A percentile compares a stretch with the other conserved stretches of the same genome.
Conservation (phyloP, 192 early-diverging fungal genomes). For the Gonapodya prolifera region DNA sequence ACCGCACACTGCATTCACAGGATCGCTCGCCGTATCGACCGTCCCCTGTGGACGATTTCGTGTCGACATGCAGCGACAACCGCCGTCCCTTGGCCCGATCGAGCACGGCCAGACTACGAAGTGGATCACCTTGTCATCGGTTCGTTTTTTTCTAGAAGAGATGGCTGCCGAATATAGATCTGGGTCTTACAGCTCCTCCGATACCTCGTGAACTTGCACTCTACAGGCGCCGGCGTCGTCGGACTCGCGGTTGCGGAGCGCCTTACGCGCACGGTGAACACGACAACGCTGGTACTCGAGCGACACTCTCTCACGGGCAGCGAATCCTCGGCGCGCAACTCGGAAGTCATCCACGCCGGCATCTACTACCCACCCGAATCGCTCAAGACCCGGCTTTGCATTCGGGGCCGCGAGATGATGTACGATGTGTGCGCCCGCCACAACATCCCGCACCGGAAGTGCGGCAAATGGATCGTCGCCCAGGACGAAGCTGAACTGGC, state of each 20-base stretch:
- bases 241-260: constrained; percentile 62
- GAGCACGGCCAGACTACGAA: constrained; percentile 17
- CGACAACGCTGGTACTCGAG: constrained; percentile 51
- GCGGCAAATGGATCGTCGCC: constrained; percentile 75
- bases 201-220: no score
- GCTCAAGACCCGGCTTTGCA: constrained; percentile 63
- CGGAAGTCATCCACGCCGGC: constrained; percentile 81
- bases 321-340: constrained; percentile 75
- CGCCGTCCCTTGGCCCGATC: background rate
- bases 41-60: no score
- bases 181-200: no score
- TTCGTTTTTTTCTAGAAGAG: background rate
- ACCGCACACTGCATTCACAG: no score
- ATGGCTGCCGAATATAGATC: no score
- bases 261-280: constrained; percentile 27
- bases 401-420: constrained; percentile 55
- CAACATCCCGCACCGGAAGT: constrained; percentile 31
- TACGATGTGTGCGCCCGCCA: constrained; percentile 45
- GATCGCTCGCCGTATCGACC: no score
- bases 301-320: constrained; percentile 46
- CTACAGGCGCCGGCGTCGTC: constrained; percentile 49
- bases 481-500: constrained; percentile 30
- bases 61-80: no score
- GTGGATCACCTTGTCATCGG: constrained; percentile 63
- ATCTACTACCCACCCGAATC: constrained; percentile 66